Evolutionary conservation across 2,329 filamentous ascomycete genomes (phyloP).

Genomic region (Cercospora sp.): DNA sequence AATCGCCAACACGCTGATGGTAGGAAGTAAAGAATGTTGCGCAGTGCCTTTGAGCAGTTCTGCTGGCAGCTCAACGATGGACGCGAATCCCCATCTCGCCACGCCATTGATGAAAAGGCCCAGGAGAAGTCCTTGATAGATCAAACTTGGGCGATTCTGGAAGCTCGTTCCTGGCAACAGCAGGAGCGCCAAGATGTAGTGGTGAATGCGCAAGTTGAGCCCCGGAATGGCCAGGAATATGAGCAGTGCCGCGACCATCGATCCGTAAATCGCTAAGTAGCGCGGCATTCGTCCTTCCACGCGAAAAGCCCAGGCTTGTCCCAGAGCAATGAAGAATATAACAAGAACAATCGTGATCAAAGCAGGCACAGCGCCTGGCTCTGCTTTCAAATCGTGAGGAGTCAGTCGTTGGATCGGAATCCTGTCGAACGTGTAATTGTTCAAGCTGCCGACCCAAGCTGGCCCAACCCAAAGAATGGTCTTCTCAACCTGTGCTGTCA

Average conservation of each 20-base stretch:
- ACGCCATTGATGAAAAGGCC: conserved; percentile 93
- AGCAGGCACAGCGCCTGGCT: conserved; percentile 84
- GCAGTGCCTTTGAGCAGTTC: conserved; percentile 61
- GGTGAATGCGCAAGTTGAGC: conserved; percentile 84
- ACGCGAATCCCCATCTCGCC: conserved; percentile 90
- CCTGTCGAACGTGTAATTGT: conserved; percentile 92
- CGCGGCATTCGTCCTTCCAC: conserved; percentile 76
- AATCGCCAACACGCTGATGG: conserved; percentile 46
- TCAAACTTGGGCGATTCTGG: conserved; percentile 77
- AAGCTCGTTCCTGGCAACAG: conserved; percentile 85
- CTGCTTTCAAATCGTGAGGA: conserved; percentile 79
- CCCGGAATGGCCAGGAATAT: conserved; percentile 71
- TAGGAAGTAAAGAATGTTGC: conserved; percentile 61
- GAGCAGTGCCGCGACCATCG: conserved; percentile 67
- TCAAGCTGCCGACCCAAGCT: conserved; percentile 86
- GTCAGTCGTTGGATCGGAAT: conserved; percentile 94
- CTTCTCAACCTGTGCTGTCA: conserved; percentile 86
- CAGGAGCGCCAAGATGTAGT: conserved; percentile 86
- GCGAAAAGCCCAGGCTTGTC: conserved; percentile 83
- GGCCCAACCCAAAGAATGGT: conserved; percentile 85
- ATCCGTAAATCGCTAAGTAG: conserved; percentile 74
- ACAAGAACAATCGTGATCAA: conserved; percentile 73
- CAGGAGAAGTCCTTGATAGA: conserved; percentile 87
- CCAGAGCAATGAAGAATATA: conserved; percentile 66
- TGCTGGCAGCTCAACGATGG: conserved; percentile 77